Evolutionary conservation across 1,284 basidiomycete species (phyloP), one percentile per base, ranked within the genome.

Genomic region (Xerocomus nothofagi): DNA sequence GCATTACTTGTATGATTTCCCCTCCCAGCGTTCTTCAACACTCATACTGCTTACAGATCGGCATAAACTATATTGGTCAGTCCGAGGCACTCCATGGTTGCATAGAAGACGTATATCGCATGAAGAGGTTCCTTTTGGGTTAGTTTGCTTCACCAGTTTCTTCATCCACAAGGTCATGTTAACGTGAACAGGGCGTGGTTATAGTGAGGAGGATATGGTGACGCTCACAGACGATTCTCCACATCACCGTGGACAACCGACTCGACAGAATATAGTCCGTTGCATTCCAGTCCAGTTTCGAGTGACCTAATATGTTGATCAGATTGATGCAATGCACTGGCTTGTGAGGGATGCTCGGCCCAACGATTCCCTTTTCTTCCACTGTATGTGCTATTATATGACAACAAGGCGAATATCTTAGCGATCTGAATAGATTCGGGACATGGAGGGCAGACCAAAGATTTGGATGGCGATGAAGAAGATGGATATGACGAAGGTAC

Each of bases 311-410:
- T 10, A 18, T 21, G 32, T 39, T 32, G n/a, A 32, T 37, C 49
- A 89, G 87, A 61, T 91, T 11, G 68, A 74, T 49, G 93, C 86
- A 2, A 94, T 95, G 90, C 79, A 84, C 55, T 97, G 94, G 93
- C 80, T 97, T n/a, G 90, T 94, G 12, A 71, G 70, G 9, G 86
- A 77, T 57, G 93, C 93, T 14, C 70, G 74, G 39, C 84, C 90
- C 3, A 86, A 95, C 58, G 93, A 96, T 62, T 86, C 92, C 0
- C 73, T 96, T 32, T 95, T 96, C 77, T 93, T 96, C 78, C 93
- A 95, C 62, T 96, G 91, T 91, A 57, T 50, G 84, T 65, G 4
- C 12, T 18, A 15, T 30, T 31, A 11, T 42, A 36, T 18, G 17
- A 31, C 6, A 2, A 27, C 24, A 26, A 46, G 4, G 9, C 14